These are phyloP conservation scores for Xylaria cubensis DNA, from an alignment of 495 filamentous ascomycete genomes.

Conservation along the genomic window DNA sequence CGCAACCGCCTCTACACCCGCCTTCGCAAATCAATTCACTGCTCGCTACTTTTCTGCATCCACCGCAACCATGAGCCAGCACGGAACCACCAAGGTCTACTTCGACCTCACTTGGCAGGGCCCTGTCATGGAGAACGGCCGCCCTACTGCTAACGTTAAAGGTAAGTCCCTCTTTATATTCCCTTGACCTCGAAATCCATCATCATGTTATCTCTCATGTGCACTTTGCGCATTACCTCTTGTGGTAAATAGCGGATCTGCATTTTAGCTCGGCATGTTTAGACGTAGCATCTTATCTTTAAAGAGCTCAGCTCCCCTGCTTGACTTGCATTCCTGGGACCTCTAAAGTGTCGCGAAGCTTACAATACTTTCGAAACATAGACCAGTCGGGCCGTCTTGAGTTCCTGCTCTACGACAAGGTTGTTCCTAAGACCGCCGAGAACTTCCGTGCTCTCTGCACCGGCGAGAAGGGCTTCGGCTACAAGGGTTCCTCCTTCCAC, in stretches of 20 bases:
- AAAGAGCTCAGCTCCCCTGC: not conserved
- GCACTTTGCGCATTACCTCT: not conserved
- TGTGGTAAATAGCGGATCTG: not conserved
- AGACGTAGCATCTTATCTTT: not conserved
- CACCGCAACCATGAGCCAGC: conserved; percentile 65
- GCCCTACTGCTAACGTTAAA: conserved; percentile 62
- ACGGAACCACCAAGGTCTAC: conserved; percentile 57
- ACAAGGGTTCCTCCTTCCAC: conserved; percentile 86
- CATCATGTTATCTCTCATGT: not conserved
- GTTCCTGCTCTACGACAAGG: conserved; percentile 87
- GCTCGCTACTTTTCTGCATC: conserved; percentile 67
- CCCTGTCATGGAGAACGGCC: conserved; percentile 66
- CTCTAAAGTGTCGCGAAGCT: conserved; percentile 35
- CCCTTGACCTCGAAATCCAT: not conserved
- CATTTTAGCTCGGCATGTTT: not conserved
- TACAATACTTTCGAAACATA: conserved; percentile 43
- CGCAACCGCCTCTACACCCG: conserved; percentile 17
- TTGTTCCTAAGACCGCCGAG: conserved; percentile 87
- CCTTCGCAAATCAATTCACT: conserved; percentile 27
- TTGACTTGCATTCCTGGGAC: not conserved
- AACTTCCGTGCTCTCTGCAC: conserved; percentile 98
- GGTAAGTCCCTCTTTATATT: conserved; percentile 56
- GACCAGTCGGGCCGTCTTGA: conserved; percentile 81
- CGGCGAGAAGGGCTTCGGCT: conserved; percentile 86
- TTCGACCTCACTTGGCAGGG: conserved; percentile 63